These are phyloP conservation scores for Dioscorea alata DNA, from an alignment of 106 monocot species.

Conservation along the genomic window DNA sequence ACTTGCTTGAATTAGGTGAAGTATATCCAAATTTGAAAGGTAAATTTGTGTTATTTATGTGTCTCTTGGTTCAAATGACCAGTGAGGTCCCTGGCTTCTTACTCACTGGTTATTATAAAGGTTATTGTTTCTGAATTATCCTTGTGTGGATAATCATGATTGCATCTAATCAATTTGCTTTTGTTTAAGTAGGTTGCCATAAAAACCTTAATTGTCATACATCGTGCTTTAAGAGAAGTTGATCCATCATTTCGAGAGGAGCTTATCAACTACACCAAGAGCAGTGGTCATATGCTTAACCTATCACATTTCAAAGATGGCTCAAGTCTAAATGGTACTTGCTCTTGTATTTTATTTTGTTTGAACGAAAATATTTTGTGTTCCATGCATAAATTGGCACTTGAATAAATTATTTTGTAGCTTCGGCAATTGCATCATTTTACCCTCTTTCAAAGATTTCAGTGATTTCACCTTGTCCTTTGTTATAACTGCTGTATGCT, in stretches of 20 bases:
- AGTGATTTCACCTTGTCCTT: too few relatives aligned
- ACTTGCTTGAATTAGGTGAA: neutral
- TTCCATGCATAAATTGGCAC: neutral
- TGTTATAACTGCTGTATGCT: neutral
- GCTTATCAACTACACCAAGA: conserved; percentile 43
- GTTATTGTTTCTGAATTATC: neutral
- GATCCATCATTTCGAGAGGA: conserved; percentile 73
- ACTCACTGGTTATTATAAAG: too few relatives aligned
- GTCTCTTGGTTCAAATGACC: too few relatives aligned
- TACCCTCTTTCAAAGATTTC: neutral
- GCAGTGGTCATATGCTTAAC: conserved; percentile 58
- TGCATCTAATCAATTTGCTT: neutral
- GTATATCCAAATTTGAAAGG: neutral
- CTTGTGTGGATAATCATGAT: neutral
- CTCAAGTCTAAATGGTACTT: conserved; percentile 62
- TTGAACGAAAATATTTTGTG: neutral
- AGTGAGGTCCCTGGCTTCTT: too few relatives aligned
- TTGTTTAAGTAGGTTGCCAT: conserved; percentile 48
- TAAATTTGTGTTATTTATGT: too few relatives aligned
- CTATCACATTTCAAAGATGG: conserved; percentile 80
- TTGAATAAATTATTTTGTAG: neutral
- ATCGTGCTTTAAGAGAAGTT: conserved; percentile 74
- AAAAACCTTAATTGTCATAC: conserved; percentile 73
- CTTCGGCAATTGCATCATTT: neutral
- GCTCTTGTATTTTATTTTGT: neutral